phyloP scores from a whole-genome alignment of 192 early-diverging fungal species.

The Diversispora eburnea region DNA sequence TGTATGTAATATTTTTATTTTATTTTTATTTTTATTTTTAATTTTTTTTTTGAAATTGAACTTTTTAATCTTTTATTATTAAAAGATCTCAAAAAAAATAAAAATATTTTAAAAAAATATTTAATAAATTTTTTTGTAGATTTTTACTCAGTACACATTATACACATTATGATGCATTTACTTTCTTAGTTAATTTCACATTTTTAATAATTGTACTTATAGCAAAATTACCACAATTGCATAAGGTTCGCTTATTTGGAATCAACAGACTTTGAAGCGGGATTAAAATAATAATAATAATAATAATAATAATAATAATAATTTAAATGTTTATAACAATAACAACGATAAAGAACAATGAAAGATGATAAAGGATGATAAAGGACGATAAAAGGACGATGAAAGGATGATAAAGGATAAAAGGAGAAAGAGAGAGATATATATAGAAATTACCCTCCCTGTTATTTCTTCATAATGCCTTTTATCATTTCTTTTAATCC shows the following conservation, averaged over 20 bases:
- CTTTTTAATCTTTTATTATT: neutral
- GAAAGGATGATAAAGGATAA: too few relatives aligned
- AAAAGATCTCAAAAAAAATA: neutral
- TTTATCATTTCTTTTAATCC: too few relatives aligned
- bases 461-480: too few relatives aligned
- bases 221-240: slow-evolving; percentile 88
- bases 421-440: too few relatives aligned
- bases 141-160: slow-evolving; percentile 95
- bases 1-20: slow-evolving; percentile 61
- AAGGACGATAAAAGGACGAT: too few relatives aligned
- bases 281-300: neutral
- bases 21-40: too few relatives aligned
- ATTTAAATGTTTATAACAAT: too few relatives aligned
- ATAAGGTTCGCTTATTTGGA: slow-evolving; percentile 91
- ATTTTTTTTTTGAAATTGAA: neutral
- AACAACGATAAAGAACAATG: too few relatives aligned
- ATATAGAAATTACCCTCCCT: too few relatives aligned
- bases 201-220: slow-evolving; percentile 80
- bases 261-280: slow-evolving; percentile 67
- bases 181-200: slow-evolving; percentile 88
- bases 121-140: slow-evolving; percentile 34
- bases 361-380: too few relatives aligned
- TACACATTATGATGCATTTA: slow-evolving; percentile 87
- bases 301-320: neutral
- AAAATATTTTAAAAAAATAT: neutral